phyloP scores from a whole-genome alignment of 2,329 filamentous ascomycete species.

The Fusarium mexicanum region DNA sequence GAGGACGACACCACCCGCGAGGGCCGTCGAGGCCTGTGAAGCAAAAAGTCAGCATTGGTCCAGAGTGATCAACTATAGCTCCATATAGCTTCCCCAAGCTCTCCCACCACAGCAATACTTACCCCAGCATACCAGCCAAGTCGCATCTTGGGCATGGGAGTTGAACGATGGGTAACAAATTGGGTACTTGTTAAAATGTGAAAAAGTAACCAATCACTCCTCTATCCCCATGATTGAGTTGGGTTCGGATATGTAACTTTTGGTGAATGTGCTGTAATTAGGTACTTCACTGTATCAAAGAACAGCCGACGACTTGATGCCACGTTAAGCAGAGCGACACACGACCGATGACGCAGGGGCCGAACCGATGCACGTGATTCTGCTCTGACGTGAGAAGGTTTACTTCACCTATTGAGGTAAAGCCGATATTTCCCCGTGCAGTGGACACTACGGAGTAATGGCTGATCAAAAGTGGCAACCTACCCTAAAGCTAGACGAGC shows the following conservation, averaged over 20 bases:
- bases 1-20: conserved; percentile 84
- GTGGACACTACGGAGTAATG: background rate
- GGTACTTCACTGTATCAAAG: conserved; percentile 2
- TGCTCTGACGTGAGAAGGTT: conserved; percentile 7
- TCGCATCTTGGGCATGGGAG: conserved; percentile 61
- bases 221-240: conserved; percentile 37
- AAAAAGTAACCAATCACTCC: conserved; percentile 29
- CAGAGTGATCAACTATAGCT: conserved; percentile 32
- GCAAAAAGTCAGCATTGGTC: conserved; percentile 31
- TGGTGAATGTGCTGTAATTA: conserved; percentile 18
- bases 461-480: conserved; percentile 14
- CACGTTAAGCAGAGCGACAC: conserved; percentile 43
- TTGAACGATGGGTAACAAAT: conserved; percentile 12
- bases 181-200: conserved; percentile 12
- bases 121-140: conserved; percentile 70
- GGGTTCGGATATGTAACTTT: conserved; percentile 9
- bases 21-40: conserved; percentile 77
- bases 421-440: conserved; percentile 31
- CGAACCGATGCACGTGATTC: conserved; percentile 35
- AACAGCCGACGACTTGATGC: conserved; percentile 39
- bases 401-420: background rate
- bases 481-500: conserved; percentile 32
- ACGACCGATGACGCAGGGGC: conserved; percentile 43
- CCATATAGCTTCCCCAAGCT: conserved; percentile 38
- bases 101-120: conserved; percentile 48